A percentile compares a stretch with the other conserved stretches of the same genome.
These are phyloP conservation scores for Schwanniomyces pseudopolymorphus DNA, from an alignment of 805 yeast species.

Conservation along the genomic window DNA sequence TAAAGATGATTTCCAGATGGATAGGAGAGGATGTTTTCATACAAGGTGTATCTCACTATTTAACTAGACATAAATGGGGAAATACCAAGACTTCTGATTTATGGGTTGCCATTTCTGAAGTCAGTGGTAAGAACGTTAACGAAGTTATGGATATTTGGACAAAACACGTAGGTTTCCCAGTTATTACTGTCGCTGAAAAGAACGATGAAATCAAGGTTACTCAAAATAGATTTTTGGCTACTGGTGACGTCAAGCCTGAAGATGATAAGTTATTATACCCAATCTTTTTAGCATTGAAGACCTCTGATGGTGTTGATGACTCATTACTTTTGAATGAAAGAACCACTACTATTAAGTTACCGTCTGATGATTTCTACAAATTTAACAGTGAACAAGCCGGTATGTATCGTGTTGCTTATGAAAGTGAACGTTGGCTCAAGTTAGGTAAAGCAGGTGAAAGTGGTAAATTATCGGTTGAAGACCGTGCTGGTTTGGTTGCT, in stretches of 20 bases:
- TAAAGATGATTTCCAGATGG: conserved; percentile 79
- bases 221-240: conserved; percentile 72
- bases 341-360: conserved; percentile 41
- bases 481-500: conserved; percentile 77
- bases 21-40: conserved; percentile 75
- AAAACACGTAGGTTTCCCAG: conserved; percentile 74
- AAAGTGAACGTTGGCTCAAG: conserved; percentile 66
- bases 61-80: conserved; percentile 73
- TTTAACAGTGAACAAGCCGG: conserved; percentile 74
- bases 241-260: conserved; percentile 74
- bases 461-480: conserved; percentile 66
- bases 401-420: conserved; percentile 70
- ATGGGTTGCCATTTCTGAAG: conserved; percentile 72
- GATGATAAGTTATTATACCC: conserved; percentile 72
- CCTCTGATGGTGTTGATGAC: conserved; percentile 59
- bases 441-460: conserved; percentile 60
- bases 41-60: conserved; percentile 76
- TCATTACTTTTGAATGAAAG: conserved; percentile 51
- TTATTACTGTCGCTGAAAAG: conserved; percentile 62
- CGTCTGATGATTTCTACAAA: conserved; percentile 55
- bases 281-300: conserved; percentile 65
- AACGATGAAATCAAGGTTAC: conserved; percentile 50
- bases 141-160: conserved; percentile 81
- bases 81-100: conserved; percentile 76
- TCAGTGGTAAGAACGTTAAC: conserved; percentile 70